Evolutionary conservation across 768 basidiomycete genomes (phyloP), one percentile per base, ranked within the genome.

Genomic region (Hysterangium stoloniferum): DNA sequence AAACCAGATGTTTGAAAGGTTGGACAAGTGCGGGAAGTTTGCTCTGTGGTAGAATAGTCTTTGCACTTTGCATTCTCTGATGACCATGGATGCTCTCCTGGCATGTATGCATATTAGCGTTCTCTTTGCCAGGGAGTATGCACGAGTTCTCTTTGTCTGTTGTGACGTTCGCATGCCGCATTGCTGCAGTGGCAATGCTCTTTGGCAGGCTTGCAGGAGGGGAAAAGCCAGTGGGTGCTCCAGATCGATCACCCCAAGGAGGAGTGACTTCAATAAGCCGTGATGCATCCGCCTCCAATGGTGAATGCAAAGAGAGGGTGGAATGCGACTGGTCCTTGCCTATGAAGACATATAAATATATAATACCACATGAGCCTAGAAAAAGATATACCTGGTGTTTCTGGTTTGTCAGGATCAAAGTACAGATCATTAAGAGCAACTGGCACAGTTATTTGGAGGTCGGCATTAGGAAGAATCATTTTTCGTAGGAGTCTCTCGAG

Each of bases 381-480:
- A 24, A 22, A 8, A 15, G 5, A 3, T 8, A 19, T 41, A 43
- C 32, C 38, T 35, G 38, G 47, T 12, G 54, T 25, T 35, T 50
- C 33, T 47, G 42, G 45, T 51, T 42, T 40, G n/a, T 15, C 6
- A 20, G 40, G 49, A 42, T 51, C 49, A 20, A 51, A 92, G 61
- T 84, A 91, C 1, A 70, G 52, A 58, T 91, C 87, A 20, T 58
- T 64, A 64, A 87, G 77, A 0, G 80, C 77, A 45, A 85, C 78
- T 4, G 69, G 64, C 1, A 84, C 79, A 0, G 79, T 88, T 57
- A 80, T 85, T 8, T 89, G 76, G 52, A 88, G 60, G 59, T 89
- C 85, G n/a, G 85, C 86, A 59, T 87, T 87, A 9, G 89, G 86
- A 7, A 77, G 69, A 24, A 89, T 74, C 89, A 92, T 90, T 44